phyloP scores from a whole-genome alignment of 768 basidiomycete species.

The Pleurotus djamor region DNA sequence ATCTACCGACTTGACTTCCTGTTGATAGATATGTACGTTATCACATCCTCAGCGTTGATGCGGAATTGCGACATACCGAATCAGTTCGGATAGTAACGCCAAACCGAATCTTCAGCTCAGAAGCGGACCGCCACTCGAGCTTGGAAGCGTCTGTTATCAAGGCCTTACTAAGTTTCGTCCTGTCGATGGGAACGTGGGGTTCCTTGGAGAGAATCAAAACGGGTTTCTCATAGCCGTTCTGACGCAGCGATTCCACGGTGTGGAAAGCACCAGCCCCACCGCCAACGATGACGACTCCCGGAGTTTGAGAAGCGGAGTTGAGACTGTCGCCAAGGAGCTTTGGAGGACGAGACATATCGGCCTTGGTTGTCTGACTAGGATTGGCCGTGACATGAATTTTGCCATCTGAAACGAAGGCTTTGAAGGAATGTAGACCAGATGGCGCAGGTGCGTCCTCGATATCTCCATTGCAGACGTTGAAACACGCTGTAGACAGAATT shows the following conservation, averaged over 20 bases:
- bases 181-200: constrained; percentile 79
- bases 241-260: constrained; percentile 76
- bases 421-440: constrained; percentile 76
- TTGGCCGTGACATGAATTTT: constrained; percentile 81
- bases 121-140: constrained; percentile 67
- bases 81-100: constrained; percentile 63
- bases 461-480: constrained; percentile 82
- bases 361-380: constrained; percentile 55
- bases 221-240: constrained; percentile 75
- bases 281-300: constrained; percentile 80
- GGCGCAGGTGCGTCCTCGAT: constrained; percentile 93
- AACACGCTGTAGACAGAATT: constrained; percentile 58
- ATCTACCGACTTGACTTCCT: constrained; percentile 75
- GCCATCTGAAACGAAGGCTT: constrained; percentile 60
- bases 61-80: constrained; percentile 34
- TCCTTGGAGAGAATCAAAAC: constrained; percentile 85
- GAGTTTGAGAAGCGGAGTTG: constrained; percentile 37
- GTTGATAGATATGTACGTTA: constrained; percentile 2
- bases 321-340: constrained; percentile 45
- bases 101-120: constrained; percentile 76
- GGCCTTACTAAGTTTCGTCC: constrained; percentile 88
- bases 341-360: constrained; percentile 64
- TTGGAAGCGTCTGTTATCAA: constrained; percentile 78
- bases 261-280: constrained; percentile 82
- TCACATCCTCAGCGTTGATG: neutral